Evolutionary conservation across 345 rosid genomes (phyloP).

Genomic region (Citrus glauca): DNA sequence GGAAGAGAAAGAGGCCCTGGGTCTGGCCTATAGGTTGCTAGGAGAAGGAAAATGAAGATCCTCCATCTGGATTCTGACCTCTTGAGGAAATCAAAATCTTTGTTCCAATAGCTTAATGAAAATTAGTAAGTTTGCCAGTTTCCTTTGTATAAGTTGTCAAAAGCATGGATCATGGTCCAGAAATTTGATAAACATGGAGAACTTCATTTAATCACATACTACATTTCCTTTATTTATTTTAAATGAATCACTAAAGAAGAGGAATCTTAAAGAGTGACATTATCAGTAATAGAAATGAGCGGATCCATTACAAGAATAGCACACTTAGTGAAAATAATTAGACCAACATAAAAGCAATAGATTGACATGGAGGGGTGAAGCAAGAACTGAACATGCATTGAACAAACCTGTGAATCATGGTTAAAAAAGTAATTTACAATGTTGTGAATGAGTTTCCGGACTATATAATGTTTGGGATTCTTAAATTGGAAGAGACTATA

Average conservation of each 20-base stretch:
- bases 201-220: background rate
- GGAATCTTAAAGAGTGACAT: too few relatives aligned
- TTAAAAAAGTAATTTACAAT: too few relatives aligned
- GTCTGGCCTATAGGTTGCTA: background rate
- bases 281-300: too few relatives aligned
- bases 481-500: too few relatives aligned
- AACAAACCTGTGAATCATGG: background rate
- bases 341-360: background rate
- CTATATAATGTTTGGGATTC: too few relatives aligned
- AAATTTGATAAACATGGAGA: background rate
- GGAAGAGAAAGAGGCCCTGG: slow-evolving; percentile 5
- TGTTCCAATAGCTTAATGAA: too few relatives aligned
- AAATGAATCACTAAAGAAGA: too few relatives aligned
- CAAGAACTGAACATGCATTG: background rate
- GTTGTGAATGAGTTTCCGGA: too few relatives aligned
- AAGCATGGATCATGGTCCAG: background rate
- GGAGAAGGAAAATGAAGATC: background rate
- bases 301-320: too few relatives aligned
- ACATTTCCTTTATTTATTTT: too few relatives aligned
- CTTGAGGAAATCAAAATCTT: background rate
- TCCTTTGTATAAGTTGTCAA: background rate
- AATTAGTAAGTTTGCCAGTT: background rate
- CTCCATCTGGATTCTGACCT: background rate
- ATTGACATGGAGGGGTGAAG: background rate
- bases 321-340: too few relatives aligned